Percentiles rank a stretch among this genome's conserved stretches.
phyloP scores from a whole-genome alignment of 2,329 filamentous ascomycete genomes.

The Lithohypha guttulata region DNA sequence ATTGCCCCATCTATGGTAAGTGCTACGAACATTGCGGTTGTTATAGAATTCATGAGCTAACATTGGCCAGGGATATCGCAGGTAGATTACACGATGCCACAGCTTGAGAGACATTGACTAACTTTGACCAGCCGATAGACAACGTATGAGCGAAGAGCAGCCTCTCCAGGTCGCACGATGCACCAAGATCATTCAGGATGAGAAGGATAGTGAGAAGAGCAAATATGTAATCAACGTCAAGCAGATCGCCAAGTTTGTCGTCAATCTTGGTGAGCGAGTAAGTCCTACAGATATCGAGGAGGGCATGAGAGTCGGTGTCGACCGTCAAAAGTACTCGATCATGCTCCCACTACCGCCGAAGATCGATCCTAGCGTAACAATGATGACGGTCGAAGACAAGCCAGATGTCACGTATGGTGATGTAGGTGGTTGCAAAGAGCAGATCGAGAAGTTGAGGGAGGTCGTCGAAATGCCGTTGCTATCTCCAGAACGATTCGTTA shows the following conservation, averaged over 20 bases:
- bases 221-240: conserved; percentile 99
- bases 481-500: conserved; percentile 93
- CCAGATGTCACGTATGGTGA: conserved; percentile 98
- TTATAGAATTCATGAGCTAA: no score
- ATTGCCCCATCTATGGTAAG: conserved; percentile 97
- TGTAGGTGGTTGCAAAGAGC: conserved; percentile 97
- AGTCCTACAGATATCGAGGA: conserved; percentile 98
- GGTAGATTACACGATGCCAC: no score
- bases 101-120: no score
- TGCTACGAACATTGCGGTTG: no score
- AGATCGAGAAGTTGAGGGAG: conserved; percentile 97
- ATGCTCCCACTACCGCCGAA: conserved; percentile 91
- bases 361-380: conserved; percentile 97
- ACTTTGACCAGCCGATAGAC: conserved; percentile 92
- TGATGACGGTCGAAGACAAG: conserved; percentile 99
- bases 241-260: conserved; percentile 98
- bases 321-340: conserved; percentile 98
- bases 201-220: conserved; percentile 92
- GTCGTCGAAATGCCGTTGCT: conserved; percentile 97
- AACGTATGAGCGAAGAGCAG: conserved; percentile 98
- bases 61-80: no score
- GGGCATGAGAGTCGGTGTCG: conserved; percentile 96
- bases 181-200: conserved; percentile 97
- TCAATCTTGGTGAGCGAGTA: conserved; percentile 92
- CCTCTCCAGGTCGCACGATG: conserved; percentile 93